Percentiles rank a stretch among this genome's conserved stretches.
Conservation (phyloP, 2,329 filamentous ascomycete species). For the Trichoderma asperellum region DNA sequence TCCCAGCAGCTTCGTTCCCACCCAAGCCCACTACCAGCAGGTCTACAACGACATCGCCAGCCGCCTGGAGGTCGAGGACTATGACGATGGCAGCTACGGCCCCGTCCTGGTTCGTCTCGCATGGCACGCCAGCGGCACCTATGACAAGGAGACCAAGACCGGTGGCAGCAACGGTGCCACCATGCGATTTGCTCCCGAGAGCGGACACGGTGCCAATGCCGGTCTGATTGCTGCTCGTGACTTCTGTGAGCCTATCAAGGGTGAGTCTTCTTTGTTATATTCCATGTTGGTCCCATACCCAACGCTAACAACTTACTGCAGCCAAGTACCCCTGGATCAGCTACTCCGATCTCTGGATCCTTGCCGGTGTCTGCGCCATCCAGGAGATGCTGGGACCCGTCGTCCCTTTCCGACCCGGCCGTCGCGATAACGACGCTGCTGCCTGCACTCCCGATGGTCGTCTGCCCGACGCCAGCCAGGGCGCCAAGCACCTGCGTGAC, state of each 20-base stretch:
- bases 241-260: conserved; percentile 91
- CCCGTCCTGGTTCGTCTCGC: conserved; percentile 88
- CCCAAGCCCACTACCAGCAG: conserved; percentile 88
- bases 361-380: conserved; percentile 80
- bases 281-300: background rate
- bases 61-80: conserved; percentile 84
- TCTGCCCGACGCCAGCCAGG: conserved; percentile 77
- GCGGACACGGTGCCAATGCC: conserved; percentile 90
- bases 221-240: conserved; percentile 84
- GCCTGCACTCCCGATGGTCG: conserved; percentile 95
- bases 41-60: conserved; percentile 88
- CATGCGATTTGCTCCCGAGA: conserved; percentile 92
- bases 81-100: conserved; percentile 95
- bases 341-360: conserved; percentile 97
- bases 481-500: conserved; percentile 77
- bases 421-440: conserved; percentile 74
- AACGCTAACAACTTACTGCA: background rate
- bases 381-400: conserved; percentile 93
- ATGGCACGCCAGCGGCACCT: conserved; percentile 94
- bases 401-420: conserved; percentile 88
- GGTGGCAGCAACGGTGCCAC: conserved; percentile 96
- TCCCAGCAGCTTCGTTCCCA: conserved; percentile 69
- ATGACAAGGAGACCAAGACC: conserved; percentile 82
- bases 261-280: conserved; percentile 48
- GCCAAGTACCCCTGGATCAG: conserved; percentile 89